A percentile compares a stretch with the other conserved stretches of the same genome.
phyloP scores from a whole-genome alignment of 1,139 yeast species.

The Arxiozyma heterogenica region DNA sequence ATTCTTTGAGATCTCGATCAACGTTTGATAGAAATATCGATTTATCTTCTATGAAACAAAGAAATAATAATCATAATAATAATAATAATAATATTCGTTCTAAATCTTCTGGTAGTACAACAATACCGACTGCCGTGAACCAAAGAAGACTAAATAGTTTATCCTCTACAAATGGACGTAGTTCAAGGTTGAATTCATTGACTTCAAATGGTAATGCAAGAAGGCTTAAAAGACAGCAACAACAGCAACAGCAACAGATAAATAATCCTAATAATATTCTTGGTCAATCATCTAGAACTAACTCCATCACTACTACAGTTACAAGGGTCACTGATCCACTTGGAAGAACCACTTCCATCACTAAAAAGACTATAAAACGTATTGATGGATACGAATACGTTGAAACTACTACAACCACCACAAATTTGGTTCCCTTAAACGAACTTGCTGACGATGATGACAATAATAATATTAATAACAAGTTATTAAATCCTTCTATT shows the following conservation, averaged over 20 bases:
- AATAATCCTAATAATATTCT: not conserved
- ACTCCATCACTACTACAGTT: constrained; percentile 26
- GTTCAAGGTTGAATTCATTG: constrained; percentile 6
- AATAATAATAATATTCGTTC: constrained; percentile 2
- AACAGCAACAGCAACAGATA: not conserved
- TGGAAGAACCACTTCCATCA: constrained; percentile 29
- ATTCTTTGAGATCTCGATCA: constrained; percentile 11
- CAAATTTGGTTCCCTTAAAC: constrained; percentile 14
- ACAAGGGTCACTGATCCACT: constrained; percentile 26
- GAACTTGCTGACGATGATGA: not conserved
- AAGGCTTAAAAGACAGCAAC: not conserved
- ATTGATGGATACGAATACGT: constrained; percentile 28
- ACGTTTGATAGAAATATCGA: not conserved
- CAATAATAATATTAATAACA: too few relatives aligned
- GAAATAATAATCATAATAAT: not conserved
- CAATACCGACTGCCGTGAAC: not conserved
- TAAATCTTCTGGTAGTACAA: not conserved
- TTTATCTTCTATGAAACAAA: not conserved
- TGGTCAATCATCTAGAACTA: constrained; percentile 16
- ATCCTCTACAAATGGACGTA: not conserved
- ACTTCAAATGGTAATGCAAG: constrained; percentile 6
- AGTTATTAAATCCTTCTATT: constrained; percentile 2
- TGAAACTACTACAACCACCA: constrained; percentile 29
- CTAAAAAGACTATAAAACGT: constrained; percentile 25
- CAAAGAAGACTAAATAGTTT: constrained; percentile 2